Conservation (phyloP, 164 flowering plant genomes). For the Magnolia sinica region DNA sequence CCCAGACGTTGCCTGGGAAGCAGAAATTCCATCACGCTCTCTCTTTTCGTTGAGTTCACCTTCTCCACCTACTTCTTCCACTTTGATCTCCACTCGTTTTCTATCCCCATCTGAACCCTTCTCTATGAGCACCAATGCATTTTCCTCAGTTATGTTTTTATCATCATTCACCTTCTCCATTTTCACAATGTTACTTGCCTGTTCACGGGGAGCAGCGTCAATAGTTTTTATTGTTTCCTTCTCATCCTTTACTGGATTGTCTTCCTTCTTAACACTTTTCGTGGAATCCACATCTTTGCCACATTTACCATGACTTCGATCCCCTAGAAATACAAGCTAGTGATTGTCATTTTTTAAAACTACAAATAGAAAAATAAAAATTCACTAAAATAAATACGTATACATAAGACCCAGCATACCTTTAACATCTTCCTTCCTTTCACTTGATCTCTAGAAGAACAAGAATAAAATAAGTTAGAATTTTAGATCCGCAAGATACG, state of each 20-base stretch:
- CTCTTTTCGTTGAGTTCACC: slow-evolving; percentile 22
- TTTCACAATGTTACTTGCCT: slow-evolving; percentile 23
- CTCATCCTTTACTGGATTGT: slow-evolving; percentile 12
- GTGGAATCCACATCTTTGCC: slow-evolving; percentile 28
- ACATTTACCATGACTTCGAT: slow-evolving; percentile 13
- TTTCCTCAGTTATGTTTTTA: slow-evolving; percentile 14
- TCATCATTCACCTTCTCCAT: slow-evolving; percentile 19
- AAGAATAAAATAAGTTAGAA: background rate
- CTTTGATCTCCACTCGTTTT: slow-evolving; percentile 18
- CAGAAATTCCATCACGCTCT: slow-evolving; percentile 29
- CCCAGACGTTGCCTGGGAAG: slow-evolving; percentile 23
- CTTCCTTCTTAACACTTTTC: slow-evolving; percentile 25
- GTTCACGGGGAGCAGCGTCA: slow-evolving; percentile 19
- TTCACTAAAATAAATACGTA: background rate
- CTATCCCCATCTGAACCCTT: slow-evolving; percentile 21
- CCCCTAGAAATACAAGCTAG: slow-evolving; percentile 17
- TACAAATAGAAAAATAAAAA: background rate
- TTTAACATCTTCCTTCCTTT: slow-evolving; percentile 41
- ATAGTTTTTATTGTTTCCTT: slow-evolving; percentile 30
- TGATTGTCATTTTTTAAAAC: background rate
- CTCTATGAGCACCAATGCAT: slow-evolving; percentile 12
- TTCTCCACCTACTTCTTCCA: slow-evolving; percentile 19
- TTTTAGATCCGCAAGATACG: background rate
- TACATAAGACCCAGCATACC: slow-evolving; percentile 31
- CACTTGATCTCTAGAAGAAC: slow-evolving; percentile 45